Evolutionary conservation across 1,284 basidiomycete genomes (phyloP), one percentile per base, ranked within the genome.

Genomic region (Ganoderma meredithae): DNA sequence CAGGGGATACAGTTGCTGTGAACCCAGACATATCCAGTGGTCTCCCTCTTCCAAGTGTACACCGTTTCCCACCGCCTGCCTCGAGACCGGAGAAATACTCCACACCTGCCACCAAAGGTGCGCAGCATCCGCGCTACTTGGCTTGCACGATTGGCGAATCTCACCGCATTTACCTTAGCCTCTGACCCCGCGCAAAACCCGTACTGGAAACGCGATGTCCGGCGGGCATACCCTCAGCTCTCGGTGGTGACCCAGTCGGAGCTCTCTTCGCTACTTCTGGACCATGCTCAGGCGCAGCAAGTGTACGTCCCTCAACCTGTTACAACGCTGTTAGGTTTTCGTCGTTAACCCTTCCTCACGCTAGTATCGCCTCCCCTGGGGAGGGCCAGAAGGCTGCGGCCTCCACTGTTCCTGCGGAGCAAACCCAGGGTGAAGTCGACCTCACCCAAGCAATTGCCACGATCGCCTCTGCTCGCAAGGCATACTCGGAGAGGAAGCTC

Each of bases 121-220:
- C 65, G 83, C 77, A 49, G 72, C 75, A 61, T 75, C 74, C 69
- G 60, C 73, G 17, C 25, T 63, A 71, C 70, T 55, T 55, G 9
- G 62, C 59, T 22, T 62, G 25, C 33, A 53, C 60, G 52, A 60
- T 59, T 47, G 62, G 43, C 9, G 39, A 58, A 69, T 66, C 69
- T 69, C 19, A 56, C 66, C 41, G 59, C 64, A 52, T 66, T 73
- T 66, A 25, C 73, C 69, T 15, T 72, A 95, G 93, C 93, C 25
- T 94, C 92, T 61, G 93, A 95, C 79, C 87, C 87, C 59, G 93
- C 93, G 27, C 85, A 93, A 82, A 95, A 95, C 80, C 92, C 92
- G 72, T 98, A 98, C 87, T 95, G 91, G 90, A 95, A 96, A 82
- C 94, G 96, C 70, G 96, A 98, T 82, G 93, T 96, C 76, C 91